Base-by-base conservation (phyloP, 2,329 filamentous ascomycete genomes). In the Penicillium brevicompactum region DNA sequence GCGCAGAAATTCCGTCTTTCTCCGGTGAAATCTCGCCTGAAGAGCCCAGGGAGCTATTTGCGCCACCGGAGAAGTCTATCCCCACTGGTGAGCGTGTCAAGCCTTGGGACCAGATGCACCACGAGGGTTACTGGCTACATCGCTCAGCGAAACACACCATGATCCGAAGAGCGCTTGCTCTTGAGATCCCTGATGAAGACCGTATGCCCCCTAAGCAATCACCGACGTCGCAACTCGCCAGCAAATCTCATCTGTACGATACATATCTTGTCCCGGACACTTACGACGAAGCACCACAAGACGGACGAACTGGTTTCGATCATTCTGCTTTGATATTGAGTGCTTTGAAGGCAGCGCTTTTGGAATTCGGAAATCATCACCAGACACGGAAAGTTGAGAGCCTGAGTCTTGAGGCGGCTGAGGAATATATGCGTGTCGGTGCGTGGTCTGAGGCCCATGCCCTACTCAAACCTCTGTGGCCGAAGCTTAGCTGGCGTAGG, bases 91-190 rank as follows among this genome's bases (percentile, higher is more conserved):
- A 86, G 46, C 74, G 76, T 40, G 58, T 83, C n/a, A 74, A 73
- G 7, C 84, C 85, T 0, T 87, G 83, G 80, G 79, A 86, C 57
- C 69, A 81, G 13, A 73, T 87, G 13, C 84, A 87, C 57, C 85
- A 87, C 65, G 74, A 84, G 55, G 85, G 84, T 1, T 87, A 87
- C 67, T 87, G 84, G 84, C 70, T 83, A 44, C 75, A 80, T 55
- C 72, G 82, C 16, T 77, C 84, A 6, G 79, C 80, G 11, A 80
- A 79, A 47, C 79, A 84, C 63, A 76, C 82, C 8, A 75, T 77
- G 61, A 66, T 70, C 45, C 78, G 85, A 21, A 80, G 80, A 57
- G 62, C 71, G 13, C 73, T 82, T 44, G 84, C 84, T 5, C 67
- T 79, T 46, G 76, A 82, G 22, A 84, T 87, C 42, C 82, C 84